phyloP scores from a whole-genome alignment of 192 early-diverging fungal genomes.

The Entomortierella parvispora region DNA sequence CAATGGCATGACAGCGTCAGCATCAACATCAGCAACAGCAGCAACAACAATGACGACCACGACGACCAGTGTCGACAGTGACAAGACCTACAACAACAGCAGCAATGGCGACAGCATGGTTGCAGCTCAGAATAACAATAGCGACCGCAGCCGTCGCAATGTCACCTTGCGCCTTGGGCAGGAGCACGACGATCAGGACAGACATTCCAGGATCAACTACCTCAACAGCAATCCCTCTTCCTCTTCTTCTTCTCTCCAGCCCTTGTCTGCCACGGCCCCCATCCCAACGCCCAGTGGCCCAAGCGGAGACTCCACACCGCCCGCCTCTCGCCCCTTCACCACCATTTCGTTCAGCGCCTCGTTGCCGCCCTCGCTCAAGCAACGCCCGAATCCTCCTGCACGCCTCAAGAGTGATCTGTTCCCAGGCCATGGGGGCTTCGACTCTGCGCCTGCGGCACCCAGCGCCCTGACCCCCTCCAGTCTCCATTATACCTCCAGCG shows the following conservation, averaged over 20 bases:
- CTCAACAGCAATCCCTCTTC: not conserved
- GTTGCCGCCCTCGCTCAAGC: constrained; percentile 26
- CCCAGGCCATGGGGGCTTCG: not conserved
- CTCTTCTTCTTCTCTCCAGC: not conserved
- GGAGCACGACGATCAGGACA: not conserved
- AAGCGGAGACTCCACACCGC: not conserved
- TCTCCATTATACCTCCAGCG: constrained; percentile 41
- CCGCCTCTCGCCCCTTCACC: not conserved
- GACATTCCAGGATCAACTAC: constrained; percentile 20
- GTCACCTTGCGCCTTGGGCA: not conserved
- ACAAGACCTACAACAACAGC: not conserved
- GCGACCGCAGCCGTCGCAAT: not conserved
- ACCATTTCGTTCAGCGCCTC: constrained; percentile 35
- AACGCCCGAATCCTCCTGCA: constrained; percentile 24
- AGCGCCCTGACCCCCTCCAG: not conserved
- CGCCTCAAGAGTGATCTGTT: constrained; percentile 40
- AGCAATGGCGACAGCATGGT: not conserved
- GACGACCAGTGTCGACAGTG: not conserved
- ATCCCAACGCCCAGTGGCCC: not conserved
- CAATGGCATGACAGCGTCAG: not conserved
- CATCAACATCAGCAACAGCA: constrained; percentile 2
- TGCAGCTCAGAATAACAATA: constrained; percentile 4
- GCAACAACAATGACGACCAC: not conserved
- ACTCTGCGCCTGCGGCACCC: not conserved
- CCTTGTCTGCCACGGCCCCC: not conserved